A percentile compares a stretch with the other conserved stretches of the same genome.
These are phyloP conservation scores for Paspalum notatum DNA, from an alignment of 176 grass and related monocot species.

Conservation along the genomic window DNA sequence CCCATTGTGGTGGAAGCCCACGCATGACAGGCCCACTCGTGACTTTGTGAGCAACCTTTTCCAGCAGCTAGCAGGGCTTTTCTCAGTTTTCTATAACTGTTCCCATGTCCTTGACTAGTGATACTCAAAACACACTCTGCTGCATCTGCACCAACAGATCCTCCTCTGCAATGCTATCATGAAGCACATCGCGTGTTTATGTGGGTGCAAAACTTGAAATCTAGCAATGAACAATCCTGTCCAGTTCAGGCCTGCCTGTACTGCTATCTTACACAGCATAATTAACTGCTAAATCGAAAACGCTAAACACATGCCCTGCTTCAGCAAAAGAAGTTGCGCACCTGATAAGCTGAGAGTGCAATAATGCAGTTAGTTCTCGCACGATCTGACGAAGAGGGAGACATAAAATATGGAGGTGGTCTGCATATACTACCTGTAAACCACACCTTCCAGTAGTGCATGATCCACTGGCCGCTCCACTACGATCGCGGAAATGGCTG, in stretches of 20 bases:
- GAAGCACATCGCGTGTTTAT: background rate
- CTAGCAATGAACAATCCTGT: background rate
- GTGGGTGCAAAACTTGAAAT: background rate
- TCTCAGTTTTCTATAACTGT: background rate
- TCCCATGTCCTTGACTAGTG: background rate
- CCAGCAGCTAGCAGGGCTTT: background rate
- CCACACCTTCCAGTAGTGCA: constrained; percentile 53
- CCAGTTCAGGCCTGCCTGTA: too few relatives aligned
- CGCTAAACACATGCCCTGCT: too few relatives aligned
- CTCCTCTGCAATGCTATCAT: background rate
- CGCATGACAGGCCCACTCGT: constrained; percentile 13
- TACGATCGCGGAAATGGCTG: constrained; percentile 5
- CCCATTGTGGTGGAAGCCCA: constrained; percentile 25
- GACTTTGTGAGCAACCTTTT: constrained; percentile 15
- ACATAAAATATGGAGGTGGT: constrained; percentile 34
- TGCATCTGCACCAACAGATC: background rate
- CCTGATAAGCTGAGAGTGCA: background rate
- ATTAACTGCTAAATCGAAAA: too few relatives aligned
- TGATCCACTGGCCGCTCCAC: constrained; percentile 50
- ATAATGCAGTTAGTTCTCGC: background rate
- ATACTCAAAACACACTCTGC: background rate
- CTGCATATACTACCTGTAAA: constrained; percentile 42
- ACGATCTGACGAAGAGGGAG: constrained; percentile 6
- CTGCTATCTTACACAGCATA: too few relatives aligned
- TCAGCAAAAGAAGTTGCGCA: background rate